These are phyloP conservation scores for Aspergillus thermomutatus DNA, from an alignment of 2,329 filamentous ascomycete species.

Conservation along the genomic window DNA sequence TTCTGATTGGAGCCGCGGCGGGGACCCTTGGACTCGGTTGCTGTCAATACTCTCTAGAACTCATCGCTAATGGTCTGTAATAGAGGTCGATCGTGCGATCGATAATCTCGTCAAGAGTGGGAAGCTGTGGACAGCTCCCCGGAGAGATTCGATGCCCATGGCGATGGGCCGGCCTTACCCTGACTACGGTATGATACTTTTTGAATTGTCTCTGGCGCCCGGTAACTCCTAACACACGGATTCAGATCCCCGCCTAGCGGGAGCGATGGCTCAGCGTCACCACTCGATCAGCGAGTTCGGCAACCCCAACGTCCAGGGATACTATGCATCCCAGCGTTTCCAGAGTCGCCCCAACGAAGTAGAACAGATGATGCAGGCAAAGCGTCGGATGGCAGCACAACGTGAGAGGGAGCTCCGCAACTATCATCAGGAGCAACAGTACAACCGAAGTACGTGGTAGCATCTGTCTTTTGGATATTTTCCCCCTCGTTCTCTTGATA, in stretches of 20 bases:
- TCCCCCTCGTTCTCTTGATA: conserved; percentile 30
- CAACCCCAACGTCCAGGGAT: conserved; percentile 80
- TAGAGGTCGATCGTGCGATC: conserved; percentile 93
- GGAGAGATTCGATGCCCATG: conserved; percentile 76
- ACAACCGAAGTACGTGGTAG: conserved; percentile 83
- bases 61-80: conserved; percentile 24
- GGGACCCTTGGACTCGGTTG: background rate
- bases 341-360: conserved; percentile 85
- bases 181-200: conserved; percentile 56
- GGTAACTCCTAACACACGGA: conserved; percentile 21
- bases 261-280: conserved; percentile 65
- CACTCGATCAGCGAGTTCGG: conserved; percentile 86
- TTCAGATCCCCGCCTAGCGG: conserved; percentile 67
- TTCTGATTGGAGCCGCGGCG: background rate
- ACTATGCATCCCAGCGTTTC: conserved; percentile 91
- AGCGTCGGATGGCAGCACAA: conserved; percentile 98
- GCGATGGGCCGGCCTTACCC: conserved; percentile 57
- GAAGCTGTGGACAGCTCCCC: conserved; percentile 73
- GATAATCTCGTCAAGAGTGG: conserved; percentile 97
- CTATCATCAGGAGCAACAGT: conserved; percentile 99
- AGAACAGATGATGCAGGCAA: conserved; percentile 98
- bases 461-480: conserved; percentile 28
- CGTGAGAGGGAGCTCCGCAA: conserved; percentile 98
- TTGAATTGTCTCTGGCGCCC: conserved; percentile 17
- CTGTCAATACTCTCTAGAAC: background rate